These are phyloP conservation scores for Mrakia gelida DNA, from an alignment of 768 basidiomycete genomes.

Conservation along the genomic window DNA sequence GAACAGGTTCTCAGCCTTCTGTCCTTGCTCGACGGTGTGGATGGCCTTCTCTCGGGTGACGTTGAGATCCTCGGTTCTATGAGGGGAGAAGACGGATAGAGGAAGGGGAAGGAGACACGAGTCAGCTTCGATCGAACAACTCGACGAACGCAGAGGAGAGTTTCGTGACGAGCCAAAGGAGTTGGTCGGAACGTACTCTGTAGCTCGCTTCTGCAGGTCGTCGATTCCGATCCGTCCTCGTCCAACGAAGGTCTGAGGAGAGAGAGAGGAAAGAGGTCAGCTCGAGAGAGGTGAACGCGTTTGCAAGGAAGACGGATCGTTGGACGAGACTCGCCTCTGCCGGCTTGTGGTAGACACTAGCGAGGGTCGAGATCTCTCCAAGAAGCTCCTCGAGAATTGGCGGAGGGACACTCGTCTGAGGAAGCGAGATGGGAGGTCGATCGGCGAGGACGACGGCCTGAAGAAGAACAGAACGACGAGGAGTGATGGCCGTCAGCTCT, in stretches of 20 bases:
- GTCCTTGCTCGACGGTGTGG: slow-evolving; percentile 30
- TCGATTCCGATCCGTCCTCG: slow-evolving; percentile 65
- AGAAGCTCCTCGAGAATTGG: slow-evolving; percentile 85
- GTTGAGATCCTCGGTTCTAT: slow-evolving; percentile 17
- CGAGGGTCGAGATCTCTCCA: slow-evolving; percentile 79
- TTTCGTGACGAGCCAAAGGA: background rate
- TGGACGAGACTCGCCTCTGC: slow-evolving; percentile 37
- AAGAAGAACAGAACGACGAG: background rate
- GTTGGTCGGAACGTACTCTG: slow-evolving; percentile 20
- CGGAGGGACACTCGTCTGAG: slow-evolving; percentile 81
- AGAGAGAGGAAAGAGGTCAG: background rate
- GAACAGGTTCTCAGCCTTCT: slow-evolving; percentile 33
- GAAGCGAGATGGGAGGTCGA: slow-evolving; percentile 88
- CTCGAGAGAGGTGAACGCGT: background rate
- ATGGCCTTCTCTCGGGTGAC: slow-evolving; percentile 30
- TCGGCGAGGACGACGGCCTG: slow-evolving; percentile 83
- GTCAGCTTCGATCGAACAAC: background rate
- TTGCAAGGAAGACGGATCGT: too few relatives aligned
- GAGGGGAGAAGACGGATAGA: too few relatives aligned
- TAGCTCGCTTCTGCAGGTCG: slow-evolving; percentile 23
- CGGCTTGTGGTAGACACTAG: slow-evolving; percentile 97
- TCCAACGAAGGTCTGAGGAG: slow-evolving; percentile 82
- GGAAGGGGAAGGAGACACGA: background rate
- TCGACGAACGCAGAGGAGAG: too few relatives aligned
- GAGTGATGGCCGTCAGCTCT: background rate